Evolutionary conservation across 768 basidiomycete genomes (phyloP), one percentile per base, ranked within the genome.

Genomic region (Hortiboletus campestris): DNA sequence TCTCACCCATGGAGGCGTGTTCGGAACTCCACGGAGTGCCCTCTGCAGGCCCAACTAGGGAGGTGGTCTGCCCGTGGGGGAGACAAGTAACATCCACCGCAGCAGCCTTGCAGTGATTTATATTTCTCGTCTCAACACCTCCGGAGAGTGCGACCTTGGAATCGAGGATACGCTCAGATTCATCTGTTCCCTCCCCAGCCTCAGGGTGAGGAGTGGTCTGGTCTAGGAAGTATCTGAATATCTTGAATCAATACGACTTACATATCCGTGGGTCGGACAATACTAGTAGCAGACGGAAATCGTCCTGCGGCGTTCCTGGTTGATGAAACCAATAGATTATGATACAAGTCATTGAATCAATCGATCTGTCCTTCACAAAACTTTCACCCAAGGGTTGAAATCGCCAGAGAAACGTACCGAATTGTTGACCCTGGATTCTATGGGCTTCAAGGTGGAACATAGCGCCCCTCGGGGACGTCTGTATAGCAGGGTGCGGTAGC

Each of bases 21-120:
- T 49, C 60, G 66, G 61, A 61, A 58, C 42, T 67, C 67, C 69
- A 69, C 62, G 69, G 61, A 47, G 49, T 51, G 31, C 3, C 45
- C 41, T 43, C 40, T 51, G 53, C 20, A 46, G 41, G 17, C 36
- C 53, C 6, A 49, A 36, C 52, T 25, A 32, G 49, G 45, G 56
- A 53, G 38, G 46, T 9, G 20, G 20, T 35, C 43, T 49, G 54
- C 43, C 38, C 31, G 39, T 49, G 46, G 43, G 34, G 46, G 50
- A 50, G 49, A 49, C 47, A 19, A 48, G 20, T 17, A 44, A 36
- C 45, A 34, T 25, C 38, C 46, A 49, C 56, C 49, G 20, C 5
- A 38, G 31, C 49, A 51, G 32, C 35, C 36, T 36, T 51, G 42
- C n/a, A 20, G 16, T 22, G 57, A 42, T 25, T 28, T 25, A 17